These are phyloP conservation scores for Candida broadrunensis DNA, from an alignment of 805 yeast species.

Conservation along the genomic window DNA sequence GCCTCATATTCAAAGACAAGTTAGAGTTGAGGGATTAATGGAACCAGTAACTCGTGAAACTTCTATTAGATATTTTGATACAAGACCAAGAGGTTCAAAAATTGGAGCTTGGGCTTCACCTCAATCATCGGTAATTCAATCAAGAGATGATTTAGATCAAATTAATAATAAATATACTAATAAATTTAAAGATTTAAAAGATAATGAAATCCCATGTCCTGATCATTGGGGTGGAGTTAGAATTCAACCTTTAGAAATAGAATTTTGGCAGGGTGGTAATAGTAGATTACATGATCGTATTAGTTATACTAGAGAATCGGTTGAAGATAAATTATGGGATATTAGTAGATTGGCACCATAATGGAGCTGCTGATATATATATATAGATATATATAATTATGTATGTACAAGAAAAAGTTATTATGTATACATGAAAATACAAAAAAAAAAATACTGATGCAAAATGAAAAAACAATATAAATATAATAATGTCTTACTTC, in stretches of 20 bases:
- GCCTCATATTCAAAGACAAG: slow-evolving; percentile 88
- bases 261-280: slow-evolving; percentile 96
- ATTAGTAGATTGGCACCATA: slow-evolving; percentile 72
- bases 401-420: slow-evolving; percentile 5
- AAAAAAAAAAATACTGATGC: neutral
- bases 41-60: slow-evolving; percentile 73
- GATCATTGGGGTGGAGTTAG: slow-evolving; percentile 95
- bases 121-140: slow-evolving; percentile 61
- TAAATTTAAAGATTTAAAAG: slow-evolving; percentile 54
- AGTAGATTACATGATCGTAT: slow-evolving; percentile 90
- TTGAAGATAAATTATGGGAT: slow-evolving; percentile 54
- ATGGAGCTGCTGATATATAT: neutral
- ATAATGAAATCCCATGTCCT: slow-evolving; percentile 80
- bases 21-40: slow-evolving; percentile 84
- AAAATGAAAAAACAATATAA: too few species aligned
- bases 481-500: neutral
- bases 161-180: slow-evolving; percentile 46
- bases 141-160: slow-evolving; percentile 62
- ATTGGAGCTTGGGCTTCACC: slow-evolving; percentile 98
- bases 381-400: neutral
- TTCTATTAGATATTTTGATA: slow-evolving; percentile 71
- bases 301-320: slow-evolving; percentile 56
- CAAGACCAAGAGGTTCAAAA: slow-evolving; percentile 90
- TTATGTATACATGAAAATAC: too few species aligned
- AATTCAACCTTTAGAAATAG: slow-evolving; percentile 83